Percentiles rank a stretch among this genome's conserved stretches.
Evolutionary conservation across 805 yeast genomes (phyloP).

Genomic region (Citeromyces matritensis): DNA sequence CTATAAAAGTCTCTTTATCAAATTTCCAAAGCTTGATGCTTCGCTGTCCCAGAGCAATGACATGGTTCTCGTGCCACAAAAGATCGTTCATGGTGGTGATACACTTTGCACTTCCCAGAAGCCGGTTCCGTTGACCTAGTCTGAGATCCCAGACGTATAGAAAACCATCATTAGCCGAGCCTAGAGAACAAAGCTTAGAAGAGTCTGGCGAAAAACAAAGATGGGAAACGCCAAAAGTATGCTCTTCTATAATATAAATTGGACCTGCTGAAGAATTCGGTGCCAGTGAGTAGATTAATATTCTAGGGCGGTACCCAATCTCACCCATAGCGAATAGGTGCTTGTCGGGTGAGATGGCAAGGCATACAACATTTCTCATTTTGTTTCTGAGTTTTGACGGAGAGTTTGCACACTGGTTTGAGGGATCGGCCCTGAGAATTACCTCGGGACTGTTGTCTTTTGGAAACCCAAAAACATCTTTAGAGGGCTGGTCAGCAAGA

Average conservation of each 20-base stretch:
- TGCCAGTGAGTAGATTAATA: slow-evolving; percentile 43
- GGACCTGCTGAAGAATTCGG: slow-evolving; percentile 31
- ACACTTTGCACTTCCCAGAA: slow-evolving; percentile 44
- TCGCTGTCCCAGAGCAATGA: slow-evolving; percentile 47
- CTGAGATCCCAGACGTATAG: slow-evolving; percentile 39
- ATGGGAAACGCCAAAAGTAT: slow-evolving; percentile 45
- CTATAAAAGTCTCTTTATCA: slow-evolving; percentile 6
- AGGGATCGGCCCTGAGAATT: neutral
- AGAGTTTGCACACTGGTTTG: neutral
- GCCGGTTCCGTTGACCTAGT: slow-evolving; percentile 9
- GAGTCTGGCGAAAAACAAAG: slow-evolving; percentile 47
- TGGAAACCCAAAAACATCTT: neutral
- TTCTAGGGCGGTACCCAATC: slow-evolving; percentile 52
- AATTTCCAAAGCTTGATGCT: slow-evolving; percentile 49
- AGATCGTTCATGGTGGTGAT: slow-evolving; percentile 41
- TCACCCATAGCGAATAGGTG: slow-evolving; percentile 55
- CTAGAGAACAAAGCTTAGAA: slow-evolving; percentile 39
- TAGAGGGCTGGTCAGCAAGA: slow-evolving; percentile 7
- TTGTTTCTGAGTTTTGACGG: slow-evolving; percentile 13
- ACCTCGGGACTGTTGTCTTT: neutral
- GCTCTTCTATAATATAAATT: slow-evolving; percentile 39
- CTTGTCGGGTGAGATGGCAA: slow-evolving; percentile 43
- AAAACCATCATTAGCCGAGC: slow-evolving; percentile 56
- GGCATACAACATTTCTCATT: slow-evolving; percentile 36
- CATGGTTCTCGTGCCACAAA: slow-evolving; percentile 33